These are phyloP conservation scores for Chytridiales sp. DNA, from an alignment of 371 early-diverging fungal genomes.

Conservation along the genomic window DNA sequence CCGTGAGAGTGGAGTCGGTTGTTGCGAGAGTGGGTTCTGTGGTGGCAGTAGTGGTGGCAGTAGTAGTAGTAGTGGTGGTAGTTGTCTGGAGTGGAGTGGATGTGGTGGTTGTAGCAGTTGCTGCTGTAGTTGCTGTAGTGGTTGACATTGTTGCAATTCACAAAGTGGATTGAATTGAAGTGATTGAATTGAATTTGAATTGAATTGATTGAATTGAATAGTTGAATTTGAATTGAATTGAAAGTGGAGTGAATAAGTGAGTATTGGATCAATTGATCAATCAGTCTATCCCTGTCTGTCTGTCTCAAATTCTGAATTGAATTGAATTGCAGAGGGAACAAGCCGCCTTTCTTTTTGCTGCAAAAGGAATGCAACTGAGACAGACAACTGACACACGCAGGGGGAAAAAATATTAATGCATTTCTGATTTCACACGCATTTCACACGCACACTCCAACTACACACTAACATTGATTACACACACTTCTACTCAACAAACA, in stretches of 20 bases:
- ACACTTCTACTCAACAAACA: background rate
- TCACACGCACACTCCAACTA: no score
- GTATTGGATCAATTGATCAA: background rate
- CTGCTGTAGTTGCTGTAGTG: slow-evolving; percentile 1
- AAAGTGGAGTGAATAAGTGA: background rate
- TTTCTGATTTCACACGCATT: no score
- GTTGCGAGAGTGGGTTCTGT: background rate
- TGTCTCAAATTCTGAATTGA: background rate
- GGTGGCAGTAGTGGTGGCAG: background rate
- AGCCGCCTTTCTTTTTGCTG: no score
- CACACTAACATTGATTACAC: no score
- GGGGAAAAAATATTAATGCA: background rate
- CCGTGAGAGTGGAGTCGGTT: background rate
- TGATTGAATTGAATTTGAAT: no score
- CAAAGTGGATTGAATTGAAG: no score
- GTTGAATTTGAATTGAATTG: no score
- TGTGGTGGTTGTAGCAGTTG: background rate
- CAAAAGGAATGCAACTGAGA: no score
- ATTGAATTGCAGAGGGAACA: no score
- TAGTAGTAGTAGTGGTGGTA: background rate
- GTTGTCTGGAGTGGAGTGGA: background rate
- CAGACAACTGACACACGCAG: background rate
- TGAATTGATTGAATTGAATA: no score
- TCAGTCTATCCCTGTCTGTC: background rate
- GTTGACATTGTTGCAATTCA: background rate